A percentile compares a stretch with the other conserved stretches of the same genome.
These are phyloP conservation scores for Purpureocillium takamizusanense DNA, from an alignment of 2,329 filamentous ascomycete genomes.

Conservation along the genomic window DNA sequence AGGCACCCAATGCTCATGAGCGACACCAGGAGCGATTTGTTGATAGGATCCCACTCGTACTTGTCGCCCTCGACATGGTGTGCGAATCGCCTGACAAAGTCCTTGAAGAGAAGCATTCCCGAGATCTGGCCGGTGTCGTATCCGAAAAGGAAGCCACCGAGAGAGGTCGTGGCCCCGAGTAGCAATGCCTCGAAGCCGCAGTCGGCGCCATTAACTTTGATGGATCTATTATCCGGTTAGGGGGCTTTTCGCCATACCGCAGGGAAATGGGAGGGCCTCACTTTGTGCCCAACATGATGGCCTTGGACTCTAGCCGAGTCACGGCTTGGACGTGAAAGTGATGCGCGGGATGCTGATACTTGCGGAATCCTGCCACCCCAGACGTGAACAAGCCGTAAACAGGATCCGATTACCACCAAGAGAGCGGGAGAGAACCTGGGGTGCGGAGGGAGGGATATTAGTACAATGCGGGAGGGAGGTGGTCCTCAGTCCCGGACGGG, in stretches of 20 bases:
- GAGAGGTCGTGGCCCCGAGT: constrained; percentile 42
- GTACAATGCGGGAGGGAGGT: no score
- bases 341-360: not conserved
- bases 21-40: constrained; percentile 43
- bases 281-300: constrained; percentile 3
- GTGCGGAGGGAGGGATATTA: no score
- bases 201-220: constrained; percentile 32
- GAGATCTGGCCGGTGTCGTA: constrained; percentile 56
- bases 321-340: not conserved
- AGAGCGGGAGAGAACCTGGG: not conserved
- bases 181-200: constrained; percentile 30
- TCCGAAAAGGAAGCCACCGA: constrained; percentile 55
- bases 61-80: constrained; percentile 28
- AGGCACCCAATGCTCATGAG: constrained; percentile 47
- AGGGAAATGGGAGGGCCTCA: not conserved
- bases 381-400: no score
- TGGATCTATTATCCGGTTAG: constrained; percentile 18
- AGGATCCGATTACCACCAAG: not conserved
- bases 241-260: no score
- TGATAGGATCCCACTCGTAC: constrained; percentile 28
- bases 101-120: constrained; percentile 36
- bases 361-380: not conserved
- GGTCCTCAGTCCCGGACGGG: no score
- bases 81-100: constrained; percentile 50
- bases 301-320: not conserved